These are phyloP conservation scores for Adansonia madagascariensis DNA, from an alignment of 441 rosid species.

Conservation along the genomic window DNA sequence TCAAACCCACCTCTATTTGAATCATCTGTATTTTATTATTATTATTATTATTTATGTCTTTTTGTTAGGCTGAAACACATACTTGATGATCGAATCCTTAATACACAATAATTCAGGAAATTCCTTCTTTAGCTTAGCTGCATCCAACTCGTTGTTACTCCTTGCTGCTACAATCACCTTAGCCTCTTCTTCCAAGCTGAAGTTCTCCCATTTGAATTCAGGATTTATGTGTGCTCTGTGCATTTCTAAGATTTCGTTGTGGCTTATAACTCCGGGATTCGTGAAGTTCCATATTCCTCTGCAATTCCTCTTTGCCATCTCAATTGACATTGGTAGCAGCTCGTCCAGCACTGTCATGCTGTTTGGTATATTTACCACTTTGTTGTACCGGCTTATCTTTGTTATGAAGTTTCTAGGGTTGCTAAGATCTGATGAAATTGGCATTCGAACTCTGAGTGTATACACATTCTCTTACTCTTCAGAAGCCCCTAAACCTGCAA, in stretches of 20 bases:
- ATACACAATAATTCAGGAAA: conserved; percentile 56
- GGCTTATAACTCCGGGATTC: conserved; percentile 63
- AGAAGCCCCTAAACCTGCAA: conserved; percentile 59
- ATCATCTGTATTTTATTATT: too few relatives aligned
- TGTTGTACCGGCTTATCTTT: conserved; percentile 50
- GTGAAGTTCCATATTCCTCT: conserved; percentile 68
- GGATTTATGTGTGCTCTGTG: conserved; percentile 51
- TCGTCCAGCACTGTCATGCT: conserved; percentile 68
- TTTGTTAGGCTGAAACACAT: conserved; percentile 55
- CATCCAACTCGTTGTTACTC: conserved; percentile 66
- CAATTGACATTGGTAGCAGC: conserved; percentile 56
- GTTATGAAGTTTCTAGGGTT: conserved; percentile 58
- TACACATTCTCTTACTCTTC: conserved; percentile 52
- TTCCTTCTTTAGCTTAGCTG: conserved; percentile 50
- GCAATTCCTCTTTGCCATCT: conserved; percentile 56
- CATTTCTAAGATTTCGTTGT: conserved; percentile 59
- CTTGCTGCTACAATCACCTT: conserved; percentile 60
- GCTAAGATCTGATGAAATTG: conserved; percentile 57
- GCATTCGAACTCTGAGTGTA: conserved; percentile 60
- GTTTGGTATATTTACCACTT: conserved; percentile 59
- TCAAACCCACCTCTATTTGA: neutral
- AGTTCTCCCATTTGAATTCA: conserved; percentile 49
- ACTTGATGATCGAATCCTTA: conserved; percentile 53
- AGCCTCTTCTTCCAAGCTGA: conserved; percentile 56
- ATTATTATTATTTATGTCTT: conserved; percentile 28